Evolutionary conservation across 495 filamentous ascomycete genomes (phyloP), one percentile per base, ranked within the genome.

Genomic region (Peziza echinospora): DNA sequence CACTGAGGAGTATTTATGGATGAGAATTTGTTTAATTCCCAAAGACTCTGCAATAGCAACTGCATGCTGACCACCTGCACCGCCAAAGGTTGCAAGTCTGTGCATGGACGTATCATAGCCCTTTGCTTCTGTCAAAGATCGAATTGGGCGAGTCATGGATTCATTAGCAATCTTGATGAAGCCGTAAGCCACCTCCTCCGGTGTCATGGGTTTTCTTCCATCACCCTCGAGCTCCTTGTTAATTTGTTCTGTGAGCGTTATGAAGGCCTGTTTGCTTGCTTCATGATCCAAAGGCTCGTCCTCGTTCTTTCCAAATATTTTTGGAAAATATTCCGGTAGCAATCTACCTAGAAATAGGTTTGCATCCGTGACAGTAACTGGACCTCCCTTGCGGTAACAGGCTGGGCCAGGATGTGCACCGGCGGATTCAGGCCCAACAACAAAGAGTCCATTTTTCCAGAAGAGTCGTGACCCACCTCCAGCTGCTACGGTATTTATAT

Each of bases 401-500:
- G 82, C 86, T 5, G 87, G 87, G 2, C 87, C 87, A 0, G 87
- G 87, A 58, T 94, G 86, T 5, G 87, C 87, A 25, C 84, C 78
- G 0, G 86, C 87, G 2, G 84, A 92, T 59, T 96, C 89, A 3
- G 87, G 87, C 0, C 87, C 87, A 24, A 94, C 87, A n/a, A 91
- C 84, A 55, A 96, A 96, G 9, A 96, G 66, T 5, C 89, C 87
- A 51, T 96, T 94, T 41, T 77, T 74, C 69, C 78, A 96, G 54
- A 85, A 83, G 3, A 96, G 70, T 42, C 84, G 74, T 3, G 84
- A 93, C 16, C 87, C 87, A 46, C 87, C 87, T 34, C 87, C 87
- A 17, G 87, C 87, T 17, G 87, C 87, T 24, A 96, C 87, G 0
- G 89, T 97, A 62, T 96, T 96, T 63, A 97, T 94, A 63, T 97